Base-by-base conservation (phyloP, 805 yeast species). In the Hemisphaericaspora nanyangensis region DNA sequence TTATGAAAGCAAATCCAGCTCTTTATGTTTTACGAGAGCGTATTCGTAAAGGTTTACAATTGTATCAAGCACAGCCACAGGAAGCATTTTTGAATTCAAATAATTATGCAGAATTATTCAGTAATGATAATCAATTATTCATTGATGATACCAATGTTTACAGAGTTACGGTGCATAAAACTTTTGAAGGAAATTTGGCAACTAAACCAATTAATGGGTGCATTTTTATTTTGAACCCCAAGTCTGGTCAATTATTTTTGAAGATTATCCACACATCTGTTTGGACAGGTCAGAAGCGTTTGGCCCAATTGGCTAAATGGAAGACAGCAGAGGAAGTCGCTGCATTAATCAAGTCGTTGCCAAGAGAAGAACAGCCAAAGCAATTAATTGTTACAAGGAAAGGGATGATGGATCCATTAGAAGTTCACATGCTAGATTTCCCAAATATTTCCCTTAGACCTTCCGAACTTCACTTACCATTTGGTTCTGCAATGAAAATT, bases 281-380 rank as follows among this genome's bases (percentile, higher is more conserved):
- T 2, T 93, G 96, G 95, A 83, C 95, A 3, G 99, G 99, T 15
- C 98, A 93, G 60, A 90, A 88, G 54, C 82, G 97, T 51, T 72
- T 91, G 44, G 83, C 93, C 20, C 97, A 93, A 55, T 65, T 93
- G 47, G 90, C 98, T 1, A 93, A 93, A 57, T 93, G 99, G 99
- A 93, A 91, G 58, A 82, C 98, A 1, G 98, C 99, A 0, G 99
- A 93, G 62, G 98, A 91, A 60, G 95, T 88, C 17, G 91, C 96
- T 12, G 95, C 95, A 0, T 67, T 93, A 47, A 76, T 93, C 15
- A 73, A 96, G 31, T 86, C 97, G 0, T 64, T 93, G 38, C 97
- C 97, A 1, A 73, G 79, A 39, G 97, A 91, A 52, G 96, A 93
- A 61, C 96, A 89, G 53, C 99, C 99, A 2, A 85, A 85, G 52